Base-by-base conservation (phyloP, 2,329 filamentous ascomycete genomes). In the Didymella keratinophila region DNA sequence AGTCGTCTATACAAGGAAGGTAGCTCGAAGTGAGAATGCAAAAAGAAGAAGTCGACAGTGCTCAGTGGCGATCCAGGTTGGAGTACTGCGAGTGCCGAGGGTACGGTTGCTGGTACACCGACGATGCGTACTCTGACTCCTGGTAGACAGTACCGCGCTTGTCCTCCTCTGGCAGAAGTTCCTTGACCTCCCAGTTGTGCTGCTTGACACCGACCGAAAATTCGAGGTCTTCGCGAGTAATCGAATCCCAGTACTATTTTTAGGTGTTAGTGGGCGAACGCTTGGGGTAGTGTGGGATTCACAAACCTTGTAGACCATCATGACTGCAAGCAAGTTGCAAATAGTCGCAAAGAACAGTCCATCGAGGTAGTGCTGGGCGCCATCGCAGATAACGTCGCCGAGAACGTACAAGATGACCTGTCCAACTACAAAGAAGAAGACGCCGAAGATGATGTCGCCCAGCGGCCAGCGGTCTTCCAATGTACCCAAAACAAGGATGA, bases 151-250 rank as follows among this genome's bases (percentile, higher is more conserved):
- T 93, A 58, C 90, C 86, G 59, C 90, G 88, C 58, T 94, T 91
- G 56, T 95, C 92, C 65, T 95, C 91, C 43, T 89, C 86, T 18
- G 95, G 83, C 11, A 92, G 64, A 6, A 75, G 84, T 63, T 98
- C 94, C 81, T 98, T 98, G 74, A 98, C 90, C 75, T 99, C 95
- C 95, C 95, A 99, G 77, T 95, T 97, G 81, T 97, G 96, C 79
- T 92, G 90, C 77, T 94, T 92, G 58, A 92, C 92, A 65, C 94
- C 94, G 48, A 99, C 95, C 2, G 93, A 97, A 79, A 99, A 99
- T 76, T 99, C 95, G 66, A 99, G 89, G 77, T 99, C 95, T 80
- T 99, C 95, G 74, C 91, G 93, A 21, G 95, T 99, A 78, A 99
- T 99, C 16, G 93, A 97, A 75, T 99, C 95, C 95, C 95, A 99